Base-by-base conservation (phyloP, 163 green algal species). In the Trebouxia gelatinosa region DNA sequence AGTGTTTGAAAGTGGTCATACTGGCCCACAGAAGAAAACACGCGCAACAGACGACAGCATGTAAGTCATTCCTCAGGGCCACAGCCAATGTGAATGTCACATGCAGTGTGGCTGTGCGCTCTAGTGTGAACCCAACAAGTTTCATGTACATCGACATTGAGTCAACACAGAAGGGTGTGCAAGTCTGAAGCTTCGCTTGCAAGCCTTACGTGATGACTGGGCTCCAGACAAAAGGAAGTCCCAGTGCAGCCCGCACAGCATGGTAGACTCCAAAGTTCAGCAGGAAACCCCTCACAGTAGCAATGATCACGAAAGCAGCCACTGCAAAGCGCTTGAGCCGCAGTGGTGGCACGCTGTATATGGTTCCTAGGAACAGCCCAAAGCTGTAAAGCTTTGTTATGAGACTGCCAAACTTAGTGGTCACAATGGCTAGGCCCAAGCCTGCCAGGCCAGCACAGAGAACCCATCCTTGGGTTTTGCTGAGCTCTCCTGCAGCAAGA, bases 211-310 rank as follows among this genome's bases (percentile, higher is more conserved):
- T 89, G 77, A 97, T 93, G 77, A 90, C 82, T 0, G 93, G 93
- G 80, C 84, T 93, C 93, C 93, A 98, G 34, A 82, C 51, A 71
- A 98, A 98, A 11, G 88, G 79, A 76, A 94, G 80, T 17, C 89
- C 87, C 61, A 99, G 86, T 5, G 96, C 96, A 28, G 95, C 94
- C 6, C 93, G 84, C 0, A 92, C 94, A 32, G 96, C 94, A 80
- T 96, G 89, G 89, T 98, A 98, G 7, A 99, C 96, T 0, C 96
- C 96, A 85, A 98, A 99, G 82, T 99, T 99, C 31, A 99, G 90
- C 74, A 99, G 86, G 83, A 98, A 95, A n/a, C 96, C 96, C 17
- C 96, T 88, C 40, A 99, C 95, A 21, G 87, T 97, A 50, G 96
- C 96, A 66, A 99, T 99, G 88, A 98, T 98, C 31, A 97, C 57